Evolutionary conservation across 2,329 filamentous ascomycete species (phyloP).

Genomic region (Erysiphe pulchra): DNA sequence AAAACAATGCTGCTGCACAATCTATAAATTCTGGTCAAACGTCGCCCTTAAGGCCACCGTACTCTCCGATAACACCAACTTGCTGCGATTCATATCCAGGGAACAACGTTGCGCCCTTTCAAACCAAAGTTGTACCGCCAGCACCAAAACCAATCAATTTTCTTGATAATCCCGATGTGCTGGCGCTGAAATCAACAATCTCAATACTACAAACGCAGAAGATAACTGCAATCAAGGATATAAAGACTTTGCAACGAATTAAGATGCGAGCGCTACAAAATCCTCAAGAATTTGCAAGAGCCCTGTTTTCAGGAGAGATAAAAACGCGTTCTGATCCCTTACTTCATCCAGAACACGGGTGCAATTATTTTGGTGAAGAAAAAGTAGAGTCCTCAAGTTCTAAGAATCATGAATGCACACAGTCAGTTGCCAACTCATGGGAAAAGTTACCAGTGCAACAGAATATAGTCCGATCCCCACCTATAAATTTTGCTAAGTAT

Average conservation of each 20-base stretch:
- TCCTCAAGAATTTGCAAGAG: constrained; percentile 44
- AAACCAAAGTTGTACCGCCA: constrained; percentile 16
- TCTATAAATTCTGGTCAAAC: constrained; percentile 5
- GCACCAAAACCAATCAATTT: constrained; percentile 27
- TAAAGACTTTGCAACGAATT: constrained; percentile 40
- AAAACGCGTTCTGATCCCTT: constrained; percentile 10
- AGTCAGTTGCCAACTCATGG: constrained; percentile 19
- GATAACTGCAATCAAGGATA: constrained; percentile 49
- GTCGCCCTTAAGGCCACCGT: constrained; percentile 10
- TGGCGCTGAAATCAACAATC: constrained; percentile 66
- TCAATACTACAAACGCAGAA: constrained; percentile 70
- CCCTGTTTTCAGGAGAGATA: constrained; percentile 37
- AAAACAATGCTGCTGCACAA: not conserved
- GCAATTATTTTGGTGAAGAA: constrained; percentile 7
- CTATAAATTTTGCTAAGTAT: constrained; percentile 89
- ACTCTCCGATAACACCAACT: constrained; percentile 12
- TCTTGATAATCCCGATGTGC: constrained; percentile 53
- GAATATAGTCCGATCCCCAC: constrained; percentile 61
- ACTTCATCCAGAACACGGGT: constrained; percentile 11
- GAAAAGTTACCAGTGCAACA: constrained; percentile 49
- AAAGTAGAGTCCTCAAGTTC: not conserved
- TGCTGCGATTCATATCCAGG: constrained; percentile 6
- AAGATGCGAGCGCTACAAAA: constrained; percentile 46
- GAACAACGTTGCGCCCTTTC: constrained; percentile 3
- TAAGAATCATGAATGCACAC: not conserved